Evolutionary conservation across 768 basidiomycete species (phyloP), one percentile per base, ranked within the genome.

Genomic region (Cyclocybe aegerita): DNA sequence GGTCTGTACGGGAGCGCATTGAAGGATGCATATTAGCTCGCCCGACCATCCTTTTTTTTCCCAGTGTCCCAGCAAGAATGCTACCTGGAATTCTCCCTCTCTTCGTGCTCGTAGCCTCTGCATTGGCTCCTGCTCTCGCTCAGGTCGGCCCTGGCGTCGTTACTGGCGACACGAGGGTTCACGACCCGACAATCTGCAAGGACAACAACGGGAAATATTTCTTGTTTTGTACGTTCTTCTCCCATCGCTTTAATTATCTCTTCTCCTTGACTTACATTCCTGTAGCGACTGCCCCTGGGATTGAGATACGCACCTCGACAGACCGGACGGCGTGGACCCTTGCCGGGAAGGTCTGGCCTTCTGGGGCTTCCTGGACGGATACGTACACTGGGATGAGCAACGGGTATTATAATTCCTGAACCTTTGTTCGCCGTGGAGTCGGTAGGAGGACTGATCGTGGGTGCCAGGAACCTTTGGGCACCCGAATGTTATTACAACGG

Each of bases 121-220:
- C 58, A 9, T 49, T 56, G 17, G 41, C 58, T 14, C 45, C 56
- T 30, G 57, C 53, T n/a, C 38, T 53, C 30, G 65, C 68, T 33
- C 61, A 69, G 10, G 67, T 70, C 5, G 72, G 69, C 2, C 73
- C 74, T 32, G 71, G 69, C 5, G 40, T 38, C 5, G 73, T 75
- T 29, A 71, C 72, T 1, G 72, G 73, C 15, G 68, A 74, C 49
- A 75, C 71, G 16, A 66, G 69, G 5, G 74, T 75, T 3, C 75
- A 76, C 53, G 77, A 79, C 53, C 77, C 77, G 2, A 71, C 75
- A 3, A 70, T 79, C 63, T 81, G 78, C 65, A 77, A 75, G 52
- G 77, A 80, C 53, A 67, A 63, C 30, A 57, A 57, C 33, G 78
- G 77, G 16, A 74, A 64, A 48, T 80, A 75, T 48, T 81, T 70